Percentiles rank a stretch among this genome's conserved stretches.
Evolutionary conservation across 768 basidiomycete species (phyloP).

Genomic region (Termitomyces sp.): DNA sequence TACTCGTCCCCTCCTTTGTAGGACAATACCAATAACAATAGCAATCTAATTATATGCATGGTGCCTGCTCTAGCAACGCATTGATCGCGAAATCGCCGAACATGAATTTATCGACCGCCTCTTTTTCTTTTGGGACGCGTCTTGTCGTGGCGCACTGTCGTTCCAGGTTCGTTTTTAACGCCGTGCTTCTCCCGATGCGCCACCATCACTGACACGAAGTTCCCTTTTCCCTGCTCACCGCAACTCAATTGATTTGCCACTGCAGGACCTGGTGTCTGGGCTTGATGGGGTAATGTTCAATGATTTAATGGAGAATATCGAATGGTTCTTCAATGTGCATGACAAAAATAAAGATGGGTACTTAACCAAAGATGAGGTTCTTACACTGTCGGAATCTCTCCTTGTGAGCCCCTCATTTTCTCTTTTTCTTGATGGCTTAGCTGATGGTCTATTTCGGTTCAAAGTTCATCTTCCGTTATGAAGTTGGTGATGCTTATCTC

Average conservation of each 20-base stretch:
- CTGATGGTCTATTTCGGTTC: slow-evolving; percentile 1
- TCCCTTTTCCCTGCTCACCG: background rate
- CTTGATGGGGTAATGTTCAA: slow-evolving; percentile 92
- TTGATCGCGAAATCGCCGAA: slow-evolving; percentile 88
- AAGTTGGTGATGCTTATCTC: slow-evolving; percentile 93
- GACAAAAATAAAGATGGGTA: slow-evolving; percentile 96
- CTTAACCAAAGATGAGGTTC: slow-evolving; percentile 92
- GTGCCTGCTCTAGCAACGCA: slow-evolving; percentile 56
- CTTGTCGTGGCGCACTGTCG: slow-evolving; percentile 76
- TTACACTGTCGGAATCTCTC: slow-evolving; percentile 92
- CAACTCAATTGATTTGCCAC: background rate
- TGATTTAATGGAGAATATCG: slow-evolving; percentile 97
- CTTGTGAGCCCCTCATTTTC: slow-evolving; percentile 47
- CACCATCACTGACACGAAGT: background rate
- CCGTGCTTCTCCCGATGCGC: background rate
- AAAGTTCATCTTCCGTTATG: slow-evolving; percentile 97
- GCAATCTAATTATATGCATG: background rate
- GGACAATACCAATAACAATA: background rate
- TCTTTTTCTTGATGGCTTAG: background rate
- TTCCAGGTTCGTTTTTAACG: slow-evolving; percentile 56
- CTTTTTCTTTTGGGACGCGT: slow-evolving; percentile 92
- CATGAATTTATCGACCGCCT: slow-evolving; percentile 93
- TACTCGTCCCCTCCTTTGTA: slow-evolving; percentile 20
- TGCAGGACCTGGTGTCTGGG: slow-evolving; percentile 82
- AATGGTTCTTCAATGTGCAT: slow-evolving; percentile 97